Conservation (phyloP, 2,329 filamentous ascomycete genomes). For the Arthrobotrys megalospora region DNA sequence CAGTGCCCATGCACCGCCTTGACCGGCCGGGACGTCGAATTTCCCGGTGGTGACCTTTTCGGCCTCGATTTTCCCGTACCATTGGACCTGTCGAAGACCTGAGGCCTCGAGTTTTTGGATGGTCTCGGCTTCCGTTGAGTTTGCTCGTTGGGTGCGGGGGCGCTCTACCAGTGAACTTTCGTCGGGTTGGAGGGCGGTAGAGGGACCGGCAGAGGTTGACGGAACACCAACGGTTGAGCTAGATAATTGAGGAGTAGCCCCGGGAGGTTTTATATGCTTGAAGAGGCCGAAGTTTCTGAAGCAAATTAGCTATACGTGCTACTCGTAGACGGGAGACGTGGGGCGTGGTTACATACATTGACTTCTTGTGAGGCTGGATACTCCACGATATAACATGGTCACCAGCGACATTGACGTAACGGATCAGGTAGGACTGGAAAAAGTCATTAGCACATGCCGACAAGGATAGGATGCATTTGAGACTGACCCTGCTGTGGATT, state of each 20-base stretch:
- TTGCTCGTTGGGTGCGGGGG: conserved; percentile 77
- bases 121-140: conserved; percentile 73
- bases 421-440: conserved; percentile 91
- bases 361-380: conserved; percentile 97
- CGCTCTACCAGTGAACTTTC: conserved; percentile 75
- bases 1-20: conserved; percentile 93
- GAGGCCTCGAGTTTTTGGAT: conserved; percentile 76
- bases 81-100: conserved; percentile 77
- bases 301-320: conserved; percentile 23
- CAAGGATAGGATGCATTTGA: conserved; percentile 33
- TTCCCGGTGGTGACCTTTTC: conserved; percentile 94
- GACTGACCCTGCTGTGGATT: conserved; percentile 90
- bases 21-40: conserved; percentile 79
- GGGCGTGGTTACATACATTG: conserved; percentile 74
- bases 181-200: conserved; percentile 72
- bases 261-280: conserved; percentile 76
- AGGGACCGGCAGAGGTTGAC: conserved; percentile 67
- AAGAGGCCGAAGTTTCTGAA: conserved; percentile 92
- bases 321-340: conserved; percentile 60
- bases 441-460: not conserved
- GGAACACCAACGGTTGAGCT: conserved; percentile 62
- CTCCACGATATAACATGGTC: conserved; percentile 97
- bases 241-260: conserved; percentile 63
- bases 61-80: conserved; percentile 95
- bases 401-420: conserved; percentile 93